Evolutionary conservation across 805 yeast genomes (phyloP).

Genomic region (Candida chauliodis): DNA sequence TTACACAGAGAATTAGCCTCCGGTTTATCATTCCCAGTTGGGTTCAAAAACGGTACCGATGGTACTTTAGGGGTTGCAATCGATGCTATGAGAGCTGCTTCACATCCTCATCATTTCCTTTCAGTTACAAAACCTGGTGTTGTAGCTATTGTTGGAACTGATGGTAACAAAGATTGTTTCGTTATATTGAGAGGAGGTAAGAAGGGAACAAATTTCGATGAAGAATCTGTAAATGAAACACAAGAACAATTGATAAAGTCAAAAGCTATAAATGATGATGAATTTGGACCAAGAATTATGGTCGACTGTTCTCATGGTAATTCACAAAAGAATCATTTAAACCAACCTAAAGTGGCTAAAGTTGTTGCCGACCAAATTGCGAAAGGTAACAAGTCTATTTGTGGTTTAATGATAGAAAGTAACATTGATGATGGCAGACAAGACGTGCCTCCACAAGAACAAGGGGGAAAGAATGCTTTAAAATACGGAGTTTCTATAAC

Average conservation of each 20-base stretch:
- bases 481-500: conserved; percentile 94
- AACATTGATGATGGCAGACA: conserved; percentile 92
- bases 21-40: conserved; percentile 95
- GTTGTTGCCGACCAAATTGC: conserved; percentile 74
- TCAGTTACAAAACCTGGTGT: conserved; percentile 95
- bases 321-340: conserved; percentile 83
- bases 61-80: conserved; percentile 92
- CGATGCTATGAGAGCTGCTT: conserved; percentile 90
- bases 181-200: conserved; percentile 96
- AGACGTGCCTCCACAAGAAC: conserved; percentile 65
- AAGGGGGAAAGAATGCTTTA: conserved; percentile 67
- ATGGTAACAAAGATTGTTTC: conserved; percentile 88
- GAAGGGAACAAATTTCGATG: conserved; percentile 85
- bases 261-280: conserved; percentile 42
- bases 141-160: conserved; percentile 93
- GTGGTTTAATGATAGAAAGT: conserved; percentile 97
- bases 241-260: conserved; percentile 55
- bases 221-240: conserved; percentile 64
- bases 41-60: conserved; percentile 97
- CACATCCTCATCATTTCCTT: conserved; percentile 90
- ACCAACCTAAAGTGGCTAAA: conserved; percentile 87
- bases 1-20: conserved; percentile 96
- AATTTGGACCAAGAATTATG: conserved; percentile 71
- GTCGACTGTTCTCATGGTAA: conserved; percentile 98
- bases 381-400: conserved; percentile 68